phyloP scores from a whole-genome alignment of 495 filamentous ascomycete genomes.

The Aspergillus heteromorphus region DNA sequence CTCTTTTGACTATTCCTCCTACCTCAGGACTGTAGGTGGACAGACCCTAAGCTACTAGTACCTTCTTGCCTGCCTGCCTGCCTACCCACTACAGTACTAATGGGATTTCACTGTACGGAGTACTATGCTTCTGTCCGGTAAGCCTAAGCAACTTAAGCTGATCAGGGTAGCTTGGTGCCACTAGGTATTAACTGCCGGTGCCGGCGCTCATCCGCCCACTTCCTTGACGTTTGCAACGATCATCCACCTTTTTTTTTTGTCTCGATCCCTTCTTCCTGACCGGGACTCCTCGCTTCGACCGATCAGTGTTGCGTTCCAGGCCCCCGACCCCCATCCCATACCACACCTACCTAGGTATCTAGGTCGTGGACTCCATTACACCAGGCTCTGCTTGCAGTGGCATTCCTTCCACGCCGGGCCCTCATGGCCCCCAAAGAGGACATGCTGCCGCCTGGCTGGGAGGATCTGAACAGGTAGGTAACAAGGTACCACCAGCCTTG shows the following conservation, averaged over 20 bases:
- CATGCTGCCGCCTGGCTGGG: conserved; percentile 45
- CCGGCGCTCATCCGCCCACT: conserved; percentile 10
- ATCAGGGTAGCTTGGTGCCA: conserved; percentile 9
- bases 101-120: no score
- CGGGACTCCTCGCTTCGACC: conserved; percentile 3
- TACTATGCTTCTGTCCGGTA: not conserved
- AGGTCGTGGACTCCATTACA: not conserved
- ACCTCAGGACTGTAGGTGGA: no score
- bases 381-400: conserved; percentile 10
- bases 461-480: conserved; percentile 44
- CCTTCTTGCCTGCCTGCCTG: no score
- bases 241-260: not conserved
- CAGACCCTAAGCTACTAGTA: no score
- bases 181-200: conserved; percentile 14
- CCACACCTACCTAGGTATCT: not conserved
- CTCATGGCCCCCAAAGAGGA: conserved; percentile 47
- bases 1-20: no score
- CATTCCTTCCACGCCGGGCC: conserved; percentile 38
- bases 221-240: conserved; percentile 18
- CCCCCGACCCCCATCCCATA: not conserved
- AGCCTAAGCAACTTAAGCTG: not conserved
- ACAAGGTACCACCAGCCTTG: conserved; percentile 13
- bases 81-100: no score
- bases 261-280: conserved; percentile 4
- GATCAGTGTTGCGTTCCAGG: conserved; percentile 6